phyloP scores from a whole-genome alignment of 1,284 basidiomycete genomes.

The Naganishia cerealis region DNA sequence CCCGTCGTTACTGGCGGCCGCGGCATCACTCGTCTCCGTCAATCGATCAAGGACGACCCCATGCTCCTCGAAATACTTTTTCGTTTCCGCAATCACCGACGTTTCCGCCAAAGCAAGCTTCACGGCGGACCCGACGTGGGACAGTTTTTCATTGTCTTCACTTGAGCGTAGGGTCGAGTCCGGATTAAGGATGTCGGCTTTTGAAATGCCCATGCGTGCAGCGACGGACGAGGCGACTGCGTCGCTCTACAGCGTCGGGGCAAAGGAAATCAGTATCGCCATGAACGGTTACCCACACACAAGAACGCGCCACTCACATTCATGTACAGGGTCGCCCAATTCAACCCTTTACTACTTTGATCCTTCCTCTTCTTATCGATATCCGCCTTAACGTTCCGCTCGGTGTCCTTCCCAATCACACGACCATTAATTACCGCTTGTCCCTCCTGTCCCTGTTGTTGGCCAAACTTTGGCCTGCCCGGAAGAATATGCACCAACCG shows the following conservation, averaged over 20 bases:
- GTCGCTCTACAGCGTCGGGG: constrained; percentile 67
- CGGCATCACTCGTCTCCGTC: constrained; percentile 20
- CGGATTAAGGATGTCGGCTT: constrained; percentile 77
- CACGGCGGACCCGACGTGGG: constrained; percentile 61
- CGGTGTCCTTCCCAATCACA: constrained; percentile 56
- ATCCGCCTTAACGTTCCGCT: constrained; percentile 65
- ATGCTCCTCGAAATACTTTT: constrained; percentile 75
- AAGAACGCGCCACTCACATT: constrained; percentile 69
- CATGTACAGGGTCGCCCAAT: constrained; percentile 96
- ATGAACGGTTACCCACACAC: constrained; percentile 12
- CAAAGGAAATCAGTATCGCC: constrained; percentile 18
- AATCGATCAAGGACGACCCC: constrained; percentile 41
- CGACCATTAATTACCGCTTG: constrained; percentile 43
- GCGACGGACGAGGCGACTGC: constrained; percentile 82
- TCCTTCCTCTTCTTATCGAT: constrained; percentile 67
- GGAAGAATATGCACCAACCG: constrained; percentile 86
- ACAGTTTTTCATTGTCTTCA: constrained; percentile 35
- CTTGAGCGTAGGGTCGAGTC: constrained; percentile 38
- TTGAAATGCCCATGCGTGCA: constrained; percentile 74
- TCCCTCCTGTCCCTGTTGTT: constrained; percentile 59
- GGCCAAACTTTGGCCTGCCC: constrained; percentile 59
- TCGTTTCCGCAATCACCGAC: constrained; percentile 91
- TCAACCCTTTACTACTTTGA: constrained; percentile 77
- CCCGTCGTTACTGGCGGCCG: neutral
- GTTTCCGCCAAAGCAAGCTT: constrained; percentile 95